Evolutionary conservation across 163 green algal species (phyloP).

Genomic region (Prototheca stagnorum): DNA sequence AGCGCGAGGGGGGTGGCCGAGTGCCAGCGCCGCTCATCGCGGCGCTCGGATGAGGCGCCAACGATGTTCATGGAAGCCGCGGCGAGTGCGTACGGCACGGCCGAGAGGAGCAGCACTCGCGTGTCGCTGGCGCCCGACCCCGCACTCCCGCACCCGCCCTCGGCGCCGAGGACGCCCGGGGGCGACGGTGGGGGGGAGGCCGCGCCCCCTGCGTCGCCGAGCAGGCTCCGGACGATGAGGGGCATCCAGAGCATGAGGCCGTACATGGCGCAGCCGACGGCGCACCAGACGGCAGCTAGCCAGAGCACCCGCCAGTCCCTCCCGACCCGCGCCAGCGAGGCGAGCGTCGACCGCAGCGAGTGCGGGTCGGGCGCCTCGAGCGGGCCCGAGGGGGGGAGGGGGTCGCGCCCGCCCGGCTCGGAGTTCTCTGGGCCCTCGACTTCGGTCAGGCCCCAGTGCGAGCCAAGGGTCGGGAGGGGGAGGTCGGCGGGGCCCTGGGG

Average conservation of each 20-base stretch:
- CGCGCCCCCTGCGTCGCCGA: background rate
- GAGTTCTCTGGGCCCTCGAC: too few species aligned
- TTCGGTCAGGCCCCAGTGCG: too few species aligned
- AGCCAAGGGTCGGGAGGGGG: too few species aligned
- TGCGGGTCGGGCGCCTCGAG: too few species aligned
- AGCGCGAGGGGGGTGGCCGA: conserved; percentile 5
- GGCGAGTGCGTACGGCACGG: conserved; percentile 3
- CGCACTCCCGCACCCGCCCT: background rate
- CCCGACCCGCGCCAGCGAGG: conserved; percentile 2
- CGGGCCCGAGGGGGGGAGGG: too few species aligned
- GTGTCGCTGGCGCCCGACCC: background rate
- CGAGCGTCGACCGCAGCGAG: background rate
- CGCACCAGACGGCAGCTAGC: conserved; percentile 8
- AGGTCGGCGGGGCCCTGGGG: background rate
- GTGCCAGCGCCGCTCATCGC: conserved; percentile 8
- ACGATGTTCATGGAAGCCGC: conserved; percentile 1
- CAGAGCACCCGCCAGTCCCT: conserved; percentile 22
- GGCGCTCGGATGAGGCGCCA: background rate
- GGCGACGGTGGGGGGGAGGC: background rate
- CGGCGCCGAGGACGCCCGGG: background rate
- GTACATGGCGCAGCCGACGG: conserved; percentile 16
- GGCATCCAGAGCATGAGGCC: conserved; percentile 14
- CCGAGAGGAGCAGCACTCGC: conserved; percentile 2
- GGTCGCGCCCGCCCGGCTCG: too few species aligned
- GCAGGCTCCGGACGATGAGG: conserved; percentile 6